These are phyloP conservation scores for Aspergillus fischeri DNA, from an alignment of 2,329 filamentous ascomycete species.

Conservation along the genomic window DNA sequence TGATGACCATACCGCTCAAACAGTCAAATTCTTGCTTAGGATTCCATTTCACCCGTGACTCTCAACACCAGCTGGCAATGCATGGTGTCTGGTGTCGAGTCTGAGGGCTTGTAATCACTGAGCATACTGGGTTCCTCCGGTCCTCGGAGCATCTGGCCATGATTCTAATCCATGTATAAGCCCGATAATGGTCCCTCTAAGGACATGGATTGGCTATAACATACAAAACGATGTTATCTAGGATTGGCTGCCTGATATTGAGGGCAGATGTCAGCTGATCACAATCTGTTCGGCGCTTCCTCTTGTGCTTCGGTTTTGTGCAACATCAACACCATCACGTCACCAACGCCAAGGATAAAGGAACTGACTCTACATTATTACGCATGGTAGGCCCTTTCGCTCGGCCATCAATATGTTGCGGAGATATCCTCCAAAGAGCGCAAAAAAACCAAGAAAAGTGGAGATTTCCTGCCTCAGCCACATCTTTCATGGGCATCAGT, in stretches of 20 bases:
- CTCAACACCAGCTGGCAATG: not conserved
- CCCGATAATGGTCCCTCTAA: not conserved
- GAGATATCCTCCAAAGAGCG: not conserved
- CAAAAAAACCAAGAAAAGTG: not conserved
- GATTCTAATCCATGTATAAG: not conserved
- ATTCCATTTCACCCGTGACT: not conserved
- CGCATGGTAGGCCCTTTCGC: not conserved
- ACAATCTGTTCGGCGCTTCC: not conserved
- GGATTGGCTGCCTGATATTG: not conserved
- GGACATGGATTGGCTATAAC: not conserved
- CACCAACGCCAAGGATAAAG: not conserved
- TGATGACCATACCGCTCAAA: not conserved
- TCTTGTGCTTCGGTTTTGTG: conserved; percentile 1
- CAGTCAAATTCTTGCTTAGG: not conserved
- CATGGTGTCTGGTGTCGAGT: not conserved
- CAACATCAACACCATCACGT: not conserved
- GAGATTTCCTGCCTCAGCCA: not conserved
- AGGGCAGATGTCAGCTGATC: conserved; percentile 4
- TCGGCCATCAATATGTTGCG: not conserved
- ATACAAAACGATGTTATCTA: not conserved
- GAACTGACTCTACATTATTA: not conserved
- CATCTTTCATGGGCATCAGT: not conserved
- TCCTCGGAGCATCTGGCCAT: not conserved
- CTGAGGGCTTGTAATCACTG: not conserved
- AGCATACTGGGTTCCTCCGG: not conserved